Evolutionary conservation across 2,329 filamentous ascomycete species (phyloP), one percentile per base, ranked within the genome.

Genomic region (Trichoderma pleuroti): DNA sequence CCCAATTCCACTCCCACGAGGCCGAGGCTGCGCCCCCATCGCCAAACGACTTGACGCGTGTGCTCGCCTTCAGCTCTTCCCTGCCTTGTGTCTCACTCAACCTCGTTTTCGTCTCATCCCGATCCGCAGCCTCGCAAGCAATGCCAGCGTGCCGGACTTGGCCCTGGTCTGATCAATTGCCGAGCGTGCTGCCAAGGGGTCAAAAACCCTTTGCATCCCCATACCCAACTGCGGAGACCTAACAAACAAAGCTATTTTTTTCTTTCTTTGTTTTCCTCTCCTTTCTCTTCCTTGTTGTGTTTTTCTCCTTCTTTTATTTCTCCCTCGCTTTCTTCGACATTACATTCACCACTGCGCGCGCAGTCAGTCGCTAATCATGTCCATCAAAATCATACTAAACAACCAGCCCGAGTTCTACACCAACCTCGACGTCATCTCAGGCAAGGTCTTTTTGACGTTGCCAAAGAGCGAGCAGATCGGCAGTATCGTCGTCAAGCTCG

Each of bases 401-500:
- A 85, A 89, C 76, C 86, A 86, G 64, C 89, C 90, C 74, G 86
- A 89, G 74, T 91, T 92, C 83, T 93, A 91, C 80, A 95, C 93
- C 65, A 95, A 95, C 78, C 88, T 94, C 76, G 93, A 95, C 80
- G 82, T 87, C 72, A 86, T 96, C 72, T 86, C 84, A 34, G 93
- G 93, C 68, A 84, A 86, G 71, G 81, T 91, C 32, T 77, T 89
- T 63, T 80, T 91, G 34, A 79, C 76, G 24, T 81, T 91, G 73
- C 89, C 86, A 65, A 91, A 90, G 73, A 82, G 92, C 68, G 92
- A 95, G 79, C 85, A 87, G 70, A 86, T 95, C 63, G 88, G 88
- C 62, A 91, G 89, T 66, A 90, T 96, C 73, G 85, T 93, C 46
- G 92, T 95, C 76, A 96, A 96, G 83, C 87, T 96, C 36, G 93